A percentile compares a stretch with the other conserved stretches of the same genome.
Conservation (phyloP, 805 yeast species). For the Candida piceae region DNA sequence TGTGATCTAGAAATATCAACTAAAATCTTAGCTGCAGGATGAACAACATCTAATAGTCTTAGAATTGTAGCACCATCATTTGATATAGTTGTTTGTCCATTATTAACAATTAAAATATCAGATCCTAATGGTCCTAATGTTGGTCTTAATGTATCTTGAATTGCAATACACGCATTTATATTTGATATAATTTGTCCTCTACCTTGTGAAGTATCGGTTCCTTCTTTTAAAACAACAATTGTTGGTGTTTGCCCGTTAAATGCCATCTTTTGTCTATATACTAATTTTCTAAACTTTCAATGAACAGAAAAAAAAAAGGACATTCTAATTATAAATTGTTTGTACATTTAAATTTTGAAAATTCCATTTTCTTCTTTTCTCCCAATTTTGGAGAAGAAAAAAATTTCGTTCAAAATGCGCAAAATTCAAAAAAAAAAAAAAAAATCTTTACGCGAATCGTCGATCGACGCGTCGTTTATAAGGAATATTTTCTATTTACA, state of each 20-base stretch:
- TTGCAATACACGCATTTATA: conserved; percentile 95
- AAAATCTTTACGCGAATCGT: neutral
- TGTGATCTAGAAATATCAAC: conserved; percentile 95
- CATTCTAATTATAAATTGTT: too few species aligned
- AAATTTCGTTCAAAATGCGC: too few species aligned
- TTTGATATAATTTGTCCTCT: conserved; percentile 92
- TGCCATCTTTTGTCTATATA: too few species aligned
- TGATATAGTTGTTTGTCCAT: conserved; percentile 89
- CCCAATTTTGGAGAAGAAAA: too few species aligned
- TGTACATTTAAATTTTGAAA: too few species aligned
- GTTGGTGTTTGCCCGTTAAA: conserved; percentile 96
- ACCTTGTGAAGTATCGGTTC: conserved; percentile 96
- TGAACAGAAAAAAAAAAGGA: too few species aligned
- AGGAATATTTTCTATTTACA: too few species aligned
- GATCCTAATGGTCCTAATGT: conserved; percentile 98
- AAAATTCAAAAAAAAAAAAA: too few species aligned
- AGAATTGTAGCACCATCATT: conserved; percentile 98
- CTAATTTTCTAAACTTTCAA: too few species aligned
- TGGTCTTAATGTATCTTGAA: conserved; percentile 91
- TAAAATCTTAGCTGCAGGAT: conserved; percentile 95
- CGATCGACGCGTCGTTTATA: conserved; percentile 14
- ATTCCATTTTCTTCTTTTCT: too few species aligned
- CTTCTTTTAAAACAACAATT: conserved; percentile 96
- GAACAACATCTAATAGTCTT: conserved; percentile 88
- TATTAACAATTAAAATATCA: conserved; percentile 84